Evolutionary conservation across 176 grass and related monocot genomes (phyloP), one percentile per base, ranked within the genome.

Genomic region (Thinopyrum elongatum): DNA sequence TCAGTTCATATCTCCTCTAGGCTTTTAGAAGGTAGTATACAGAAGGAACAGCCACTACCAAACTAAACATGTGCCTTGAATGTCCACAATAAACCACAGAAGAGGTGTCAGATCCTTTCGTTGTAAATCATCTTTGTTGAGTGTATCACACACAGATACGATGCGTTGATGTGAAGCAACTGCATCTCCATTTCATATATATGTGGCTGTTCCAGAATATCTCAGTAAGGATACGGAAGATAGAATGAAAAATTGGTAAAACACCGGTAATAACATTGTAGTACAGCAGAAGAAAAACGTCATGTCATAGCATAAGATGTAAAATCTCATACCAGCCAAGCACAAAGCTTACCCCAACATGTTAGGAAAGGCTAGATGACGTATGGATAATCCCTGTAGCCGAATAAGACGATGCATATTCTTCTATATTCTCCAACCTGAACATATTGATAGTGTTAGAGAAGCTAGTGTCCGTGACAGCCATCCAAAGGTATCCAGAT

Each of bases 371-470:
- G 61, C 36, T 77, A 79, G 79, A 10, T 74, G 90, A 94, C 70
- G 91, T 80, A 88, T 92, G 96, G 64, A 94, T 84, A 72, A 86
- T 29, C 78, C 95, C 93, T 65, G 91, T 86, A 70, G 81, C 80
- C 6, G 90, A 92, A 87, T 98, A 98, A n/a, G 88, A 85, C 21
- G 80, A 60, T 17, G 90, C 93, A 86, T 98, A 83, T 49, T 91
- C 90, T 84, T 98, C 92, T 76, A 98, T 95, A 72, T 87, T 91
- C 35, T 92, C 90, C 75, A 95, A 91, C 84, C 88, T 91, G 83
- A 87, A 95, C 22, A 70, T 85, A 61, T 22, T 34, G 36, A 21
- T 35, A 51, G 16, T 82, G 66, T 62, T 6, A n/a, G 14, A 53
- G 7, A 61, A 76, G 6, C 26, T 34, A 29, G 21, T 53, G 2